A percentile compares a stretch with the other conserved stretches of the same genome.
Conservation (phyloP, 1,139 yeast species). For the Yamadazyma dendronema region DNA sequence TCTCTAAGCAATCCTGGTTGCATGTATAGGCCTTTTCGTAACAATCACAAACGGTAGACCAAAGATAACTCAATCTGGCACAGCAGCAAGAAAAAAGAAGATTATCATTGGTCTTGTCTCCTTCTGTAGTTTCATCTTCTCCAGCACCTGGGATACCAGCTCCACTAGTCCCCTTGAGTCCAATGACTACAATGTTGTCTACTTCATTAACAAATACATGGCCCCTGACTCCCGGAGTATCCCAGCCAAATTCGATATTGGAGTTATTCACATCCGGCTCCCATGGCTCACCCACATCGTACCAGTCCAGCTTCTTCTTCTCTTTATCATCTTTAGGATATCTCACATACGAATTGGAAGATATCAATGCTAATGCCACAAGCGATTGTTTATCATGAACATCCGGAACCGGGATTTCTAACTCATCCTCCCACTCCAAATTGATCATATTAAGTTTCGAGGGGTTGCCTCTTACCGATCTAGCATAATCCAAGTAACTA, state of each 20-base stretch:
- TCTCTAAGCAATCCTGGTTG: conserved; percentile 82
- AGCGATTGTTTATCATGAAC: conserved; percentile 71
- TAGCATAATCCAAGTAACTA: conserved; percentile 60
- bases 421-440: conserved; percentile 55
- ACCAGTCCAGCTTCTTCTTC: conserved; percentile 66
- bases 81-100: conserved; percentile 92
- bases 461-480: conserved; percentile 44
- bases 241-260: conserved; percentile 75
- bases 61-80: conserved; percentile 85
- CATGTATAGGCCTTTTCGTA: conserved; percentile 84
- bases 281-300: conserved; percentile 72
- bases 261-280: conserved; percentile 32
- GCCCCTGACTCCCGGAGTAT: conserved; percentile 79
- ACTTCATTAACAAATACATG: conserved; percentile 77
- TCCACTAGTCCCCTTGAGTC: conserved; percentile 92
- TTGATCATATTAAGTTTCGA: conserved; percentile 37
- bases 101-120: conserved; percentile 86
- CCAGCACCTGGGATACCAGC: conserved; percentile 77
- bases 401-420: conserved; percentile 62
- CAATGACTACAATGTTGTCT: conserved; percentile 68
- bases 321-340: conserved; percentile 65
- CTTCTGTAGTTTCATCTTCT: conserved; percentile 70
- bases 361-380: conserved; percentile 74
- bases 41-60: conserved; percentile 97
- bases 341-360: conserved; percentile 88